Evolutionary conservation across 2,329 filamentous ascomycete species (phyloP), one percentile per base, ranked within the genome.

Genomic region (Tympanopsis confertula): DNA sequence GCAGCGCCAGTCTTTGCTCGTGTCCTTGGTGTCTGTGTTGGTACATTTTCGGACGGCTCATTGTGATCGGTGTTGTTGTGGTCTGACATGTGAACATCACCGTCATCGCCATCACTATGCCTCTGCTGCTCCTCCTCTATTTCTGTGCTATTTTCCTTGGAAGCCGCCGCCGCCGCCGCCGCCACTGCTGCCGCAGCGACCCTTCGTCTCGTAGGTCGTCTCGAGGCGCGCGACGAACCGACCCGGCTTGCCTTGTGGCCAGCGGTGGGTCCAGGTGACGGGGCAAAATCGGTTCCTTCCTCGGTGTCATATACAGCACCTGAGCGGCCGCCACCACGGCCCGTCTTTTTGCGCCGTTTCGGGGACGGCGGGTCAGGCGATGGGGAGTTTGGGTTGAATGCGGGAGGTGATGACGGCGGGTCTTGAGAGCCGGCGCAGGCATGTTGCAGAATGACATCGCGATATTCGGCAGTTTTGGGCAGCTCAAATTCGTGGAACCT

Each of bases 401-500:
- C 7, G n/a, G 22, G 22, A 7, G 22, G 22, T 7, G 22, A 26
- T 26, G 22, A 10, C 7, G 22, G n/a, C 22, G 22, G 7, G 7
- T 26, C 22, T n/a, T 26, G 7, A 10, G 22, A 10, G 7, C 7
- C 7, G 22, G 22, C 22, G 22, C 22, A n/a, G 7, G n/a, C 22
- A 7, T n/a, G 22, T n/a, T 26, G 22, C 22, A 26, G 7, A n/a
- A 45, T 50, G 12, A 42, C 30, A 13, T 54, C 50, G 17, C 46
- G 50, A 39, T 49, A 60, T 2, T 56, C 54, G 5, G 53, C 50
- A 18, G 22, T 10, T n/a, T 64, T 54, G 0, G 79, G 79, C 4
- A 86, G 64, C 19, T 70, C 66, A 46, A 86, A 86, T 19, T 82
- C 74, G 38, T 74, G 67, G 52, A 79, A 85, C 41, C 70, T 67